Evolutionary conservation across 768 basidiomycete species (phyloP).

Genomic region (Leccinum uliginosum): DNA sequence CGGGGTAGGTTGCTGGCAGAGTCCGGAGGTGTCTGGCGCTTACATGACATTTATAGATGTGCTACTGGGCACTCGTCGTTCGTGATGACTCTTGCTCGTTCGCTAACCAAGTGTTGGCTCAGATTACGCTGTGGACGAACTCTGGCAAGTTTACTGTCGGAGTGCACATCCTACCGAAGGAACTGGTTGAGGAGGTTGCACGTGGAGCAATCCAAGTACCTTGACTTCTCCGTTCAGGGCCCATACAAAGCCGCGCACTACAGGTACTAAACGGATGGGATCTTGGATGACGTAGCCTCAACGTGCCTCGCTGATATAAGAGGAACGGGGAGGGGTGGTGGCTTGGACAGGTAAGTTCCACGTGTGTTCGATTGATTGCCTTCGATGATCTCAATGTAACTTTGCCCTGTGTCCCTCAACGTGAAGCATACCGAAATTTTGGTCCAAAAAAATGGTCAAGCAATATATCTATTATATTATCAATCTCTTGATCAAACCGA

Average conservation of each 20-base stretch:
- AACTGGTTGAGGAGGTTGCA: constrained; percentile 98
- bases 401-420: no score
- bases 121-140: constrained; percentile 96
- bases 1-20: constrained; percentile 56
- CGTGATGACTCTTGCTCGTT: constrained; percentile 99
- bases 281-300: constrained; percentile 60
- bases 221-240: constrained; percentile 83
- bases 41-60: constrained; percentile 47
- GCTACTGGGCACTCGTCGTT: constrained; percentile 99
- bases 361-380: no score
- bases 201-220: constrained; percentile 85
- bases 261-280: constrained; percentile 36
- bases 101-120: constrained; percentile 96
- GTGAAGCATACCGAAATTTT: no score
- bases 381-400: no score
- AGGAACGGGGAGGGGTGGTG: no score
- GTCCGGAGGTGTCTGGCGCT: neutral
- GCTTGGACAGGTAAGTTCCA: no score
- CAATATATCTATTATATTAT: no score
- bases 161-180: constrained; percentile 98
- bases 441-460: no score
- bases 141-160: constrained; percentile 91
- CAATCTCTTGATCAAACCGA: constrained; percentile 7
- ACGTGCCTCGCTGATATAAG: constrained; percentile 63
- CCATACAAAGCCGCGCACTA: constrained; percentile 74